Evolutionary conservation across 2,329 filamentous ascomycete genomes (phyloP), one percentile per base, ranked within the genome.

Genomic region (Exutisphaerella laricina): DNA sequence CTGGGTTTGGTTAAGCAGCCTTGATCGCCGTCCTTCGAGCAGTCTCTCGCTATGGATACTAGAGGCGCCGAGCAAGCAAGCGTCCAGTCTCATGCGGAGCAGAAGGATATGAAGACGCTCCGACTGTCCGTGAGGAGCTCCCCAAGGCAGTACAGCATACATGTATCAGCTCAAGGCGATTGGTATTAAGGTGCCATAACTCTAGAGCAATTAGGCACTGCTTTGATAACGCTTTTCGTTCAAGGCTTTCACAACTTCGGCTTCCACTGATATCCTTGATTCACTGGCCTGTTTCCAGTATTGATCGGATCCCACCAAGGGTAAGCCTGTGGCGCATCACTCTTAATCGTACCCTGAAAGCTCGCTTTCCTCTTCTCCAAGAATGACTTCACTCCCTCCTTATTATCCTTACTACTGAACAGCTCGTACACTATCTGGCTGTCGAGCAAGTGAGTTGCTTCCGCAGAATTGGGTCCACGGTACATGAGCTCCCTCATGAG

Each of bases 401-500:
- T 73, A 39, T 82, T 78, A 55, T 87, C 84, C 50, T 73, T 77
- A 46, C 64, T 75, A 7, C 65, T 66, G 61, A 80, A 80, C 45
- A 84, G 46, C 51, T 81, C 77, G 56, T 74, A 75, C 43, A 84
- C 70, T n/a, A 85, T 62, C 48, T 69, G 72, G 51, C 75, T 79
- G 65, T 89, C 84, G 21, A 88, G 65, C 50, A 87, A 62, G 67
- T 87, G 83, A 41, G 83, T 77, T 37, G 72, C 81, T 66, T 89
- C 85, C 0, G 83, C 75, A 16, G 72, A 78, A 13, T 66, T 70
- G 0, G 72, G 69, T 25, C 73, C 72, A 21, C 77, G 67, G 54
- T 75, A 86, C 69, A 88, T 80, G 68, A 89, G 63, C 56, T 87
- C 84, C 58, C 78, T 76, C 75, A 85, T 88, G 43, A 87, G 58